Evolutionary conservation across 305 asterid species (phyloP).

Genomic region (Solanum hybrid): DNA sequence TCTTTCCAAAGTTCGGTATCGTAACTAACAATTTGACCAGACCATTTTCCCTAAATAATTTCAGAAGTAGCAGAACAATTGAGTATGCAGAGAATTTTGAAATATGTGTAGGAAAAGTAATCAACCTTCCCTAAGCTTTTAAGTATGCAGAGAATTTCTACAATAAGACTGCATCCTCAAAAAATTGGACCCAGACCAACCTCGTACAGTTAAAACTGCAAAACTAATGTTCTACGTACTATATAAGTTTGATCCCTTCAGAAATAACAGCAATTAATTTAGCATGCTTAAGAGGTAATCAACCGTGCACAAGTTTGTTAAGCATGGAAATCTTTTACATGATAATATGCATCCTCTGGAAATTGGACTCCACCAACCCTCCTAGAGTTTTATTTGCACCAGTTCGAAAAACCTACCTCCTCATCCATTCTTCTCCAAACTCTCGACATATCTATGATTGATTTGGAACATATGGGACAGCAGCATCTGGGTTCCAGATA

Average conservation of each 20-base stretch:
- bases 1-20: no score
- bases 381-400: background rate
- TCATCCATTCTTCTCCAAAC: constrained; percentile 70
- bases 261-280: background rate
- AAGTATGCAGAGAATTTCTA: background rate
- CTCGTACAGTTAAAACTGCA: background rate
- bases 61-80: background rate
- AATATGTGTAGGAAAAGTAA: background rate
- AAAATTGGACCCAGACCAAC: background rate
- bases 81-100: background rate
- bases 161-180: background rate
- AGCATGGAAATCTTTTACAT: background rate
- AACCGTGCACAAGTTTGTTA: background rate
- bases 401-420: constrained; percentile 39
- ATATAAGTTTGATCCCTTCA: background rate
- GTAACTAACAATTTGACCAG: no score
- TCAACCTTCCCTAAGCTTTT: background rate
- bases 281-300: background rate
- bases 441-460: constrained; percentile 69
- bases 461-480: constrained; percentile 91
- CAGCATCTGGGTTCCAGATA: constrained; percentile 37
- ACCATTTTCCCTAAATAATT: background rate
- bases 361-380: background rate
- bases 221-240: background rate
- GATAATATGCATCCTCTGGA: background rate